Base-by-base conservation (phyloP, 192 early-diverging fungal genomes). In the Gaertneriomyces sp. region DNA sequence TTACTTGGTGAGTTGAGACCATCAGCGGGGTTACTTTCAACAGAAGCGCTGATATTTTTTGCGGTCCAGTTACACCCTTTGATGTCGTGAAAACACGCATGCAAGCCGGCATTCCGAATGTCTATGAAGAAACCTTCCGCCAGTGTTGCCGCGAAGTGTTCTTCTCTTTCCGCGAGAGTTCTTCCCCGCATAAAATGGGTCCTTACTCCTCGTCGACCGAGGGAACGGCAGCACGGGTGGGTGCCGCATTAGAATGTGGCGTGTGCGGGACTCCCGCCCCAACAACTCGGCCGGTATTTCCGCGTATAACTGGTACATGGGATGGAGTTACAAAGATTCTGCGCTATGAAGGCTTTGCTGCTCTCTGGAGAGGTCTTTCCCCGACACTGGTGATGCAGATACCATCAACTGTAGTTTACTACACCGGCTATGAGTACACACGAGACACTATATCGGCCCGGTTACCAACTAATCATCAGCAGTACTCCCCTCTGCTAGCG, bases 391-490 rank as follows among this genome's bases (percentile, higher is more conserved):
- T 89, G 39, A 93, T 95, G 83, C 93, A 93, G 5, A 81, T 91
- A 1, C 96, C 96, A 0, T 86, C 92, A 1, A 96, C 93, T 0
- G 86, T 94, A 39, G 86, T 96, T 33, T 98, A 98, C 71, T 98
- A 93, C 79, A 86, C 93, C 4, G 96, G 94, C 8, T 98, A 98
- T 70, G 96, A 98, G 73, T 80, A 87, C 40, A 66, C 95, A 25
- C 81, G 90, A 50, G 88, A 90, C 63, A 51, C 52, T 50, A 57
- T 75, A 53, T 9, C 62, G 58, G 58, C 70, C 44, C 59, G 55
- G 52, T 14, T 66, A 60, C 67, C 53, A 45, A 65, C 12, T 57
- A 66, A 70, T 2, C 39, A 81, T 20, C 76, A 86, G 12, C 63
- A 73, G 16, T 89, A 86, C 66, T 75, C 90, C 17, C 88, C 92